Evolutionary conservation across 1,139 yeast species (phyloP), one percentile per base, ranked within the genome.

Genomic region (Taphrina flavorubra): DNA sequence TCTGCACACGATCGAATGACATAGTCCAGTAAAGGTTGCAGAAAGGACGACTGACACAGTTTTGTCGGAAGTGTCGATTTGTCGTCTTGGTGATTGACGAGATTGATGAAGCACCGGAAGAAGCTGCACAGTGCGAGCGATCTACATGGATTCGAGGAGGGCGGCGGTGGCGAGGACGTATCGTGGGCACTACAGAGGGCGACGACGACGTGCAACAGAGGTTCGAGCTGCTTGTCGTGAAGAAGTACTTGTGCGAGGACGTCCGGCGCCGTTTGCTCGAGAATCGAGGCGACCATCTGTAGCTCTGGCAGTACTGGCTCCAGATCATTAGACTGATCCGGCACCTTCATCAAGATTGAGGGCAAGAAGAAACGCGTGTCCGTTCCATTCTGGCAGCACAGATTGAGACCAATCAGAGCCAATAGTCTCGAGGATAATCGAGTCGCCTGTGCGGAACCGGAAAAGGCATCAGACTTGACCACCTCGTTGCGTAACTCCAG

Each of bases 381-480:
- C 6, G 3, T 31, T 11, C 53, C 53, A 20, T 18, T 49, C 53
- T 20, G 36, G 36, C 10, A 25, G n/a, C 53, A 49, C 36, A 49
- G n/a, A 20, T 49, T 49, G 53, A 49, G 53, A 11, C 36, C 36
- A 6, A 49, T 49, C n/a, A 49, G 53, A 8, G 61, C 67, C 37
- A 63, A 37, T 3, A 31, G 25, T 18, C 61, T 53, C 6, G 67
- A 61, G 14, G 67, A 63, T 16, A 63, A 10, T 4, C 47, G 42
- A 4, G 25, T n/a, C 7, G 14, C 14, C 13, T 31, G 31, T 7
- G 14, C 16, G 6, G 34, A 42, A 10, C 56, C 49, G 6, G 58
- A 34, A 25, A 63, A 55, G 3, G 67, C 67, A 3, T 63, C 67
- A 3, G 61, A 42, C 13, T 55, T 44, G 55, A 20, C 60, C 10